Base-by-base conservation (phyloP, 352 stramenopile genomes). In the Pythium insidiosum region DNA sequence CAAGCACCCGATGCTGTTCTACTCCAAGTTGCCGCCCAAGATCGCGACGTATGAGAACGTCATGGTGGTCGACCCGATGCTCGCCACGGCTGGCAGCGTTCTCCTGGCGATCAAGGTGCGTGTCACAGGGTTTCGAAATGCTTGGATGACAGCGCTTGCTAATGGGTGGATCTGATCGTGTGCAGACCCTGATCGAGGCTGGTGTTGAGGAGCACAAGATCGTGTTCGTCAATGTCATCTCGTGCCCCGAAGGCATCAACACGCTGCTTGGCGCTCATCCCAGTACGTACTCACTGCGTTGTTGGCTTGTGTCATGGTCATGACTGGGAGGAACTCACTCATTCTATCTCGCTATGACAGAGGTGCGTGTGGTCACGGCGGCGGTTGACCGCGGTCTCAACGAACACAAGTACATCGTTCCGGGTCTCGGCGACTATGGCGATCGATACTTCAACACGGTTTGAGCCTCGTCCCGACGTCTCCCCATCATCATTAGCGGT, bases 1-100 rank as follows among this genome's bases (percentile, higher is more conserved):
- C 68, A 96, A 88, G 57, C 73, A 80, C 38, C 78, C 87, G 23
- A 58, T 90, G 42, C 79, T 98, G 41, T 98, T 83, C 50, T 99
- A 98, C 68, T 89, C 79, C 22, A 99, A 99, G 66, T 60, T 99
- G 20, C 95, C 94, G 20, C 73, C 76, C 5, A 66, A 69, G 25
- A 85, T 97, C 20, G 50, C 72, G 35, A 57, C 50, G 11, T 77
- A 86, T 23, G 81, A 91, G 57, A 63, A 94, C 48, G 76, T 98
- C 13, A 55, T 99, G n/a, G 58, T 99, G 10, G 96, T 96, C 39
- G 94, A 99, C 73, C 94, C 95, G 15, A 99, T 99, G 95, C 69
- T 98, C 28, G 95, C 87, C 2, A 98, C 91, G 0, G 77, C 73
- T 34, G 76, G 92, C 24, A 96, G 80, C 37, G 89, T 94, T 29